Percentiles rank a stretch among this genome's conserved stretches.
phyloP scores from a whole-genome alignment of 306 rosid species.

The Lathyrus aphaca region DNA sequence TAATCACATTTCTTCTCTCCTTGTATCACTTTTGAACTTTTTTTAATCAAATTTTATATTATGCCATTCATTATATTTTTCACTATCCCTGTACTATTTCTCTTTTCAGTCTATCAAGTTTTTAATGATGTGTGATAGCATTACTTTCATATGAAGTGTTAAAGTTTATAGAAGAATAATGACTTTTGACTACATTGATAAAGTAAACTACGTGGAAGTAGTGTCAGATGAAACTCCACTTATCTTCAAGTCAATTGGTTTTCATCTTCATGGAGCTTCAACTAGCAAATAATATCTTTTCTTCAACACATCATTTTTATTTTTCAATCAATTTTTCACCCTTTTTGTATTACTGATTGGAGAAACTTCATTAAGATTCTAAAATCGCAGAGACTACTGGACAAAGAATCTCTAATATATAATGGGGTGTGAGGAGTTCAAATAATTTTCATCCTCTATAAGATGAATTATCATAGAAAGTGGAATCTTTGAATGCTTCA shows the following conservation, averaged over 20 bases:
- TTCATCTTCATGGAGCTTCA: slow-evolving; percentile 13
- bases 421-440: neutral
- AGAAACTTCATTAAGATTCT: slow-evolving; percentile 28
- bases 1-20: neutral
- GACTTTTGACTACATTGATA: neutral
- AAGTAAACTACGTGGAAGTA: slow-evolving; percentile 13
- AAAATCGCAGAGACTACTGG: neutral
- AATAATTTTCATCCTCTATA: neutral
- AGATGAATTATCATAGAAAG: slow-evolving; percentile 27
- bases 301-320: neutral
- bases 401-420: slow-evolving; percentile 3
- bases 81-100: neutral
- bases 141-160: neutral
- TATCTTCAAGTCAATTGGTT: slow-evolving; percentile 27
- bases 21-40: neutral
- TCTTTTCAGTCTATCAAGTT: neutral
- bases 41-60: neutral
- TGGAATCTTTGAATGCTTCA: slow-evolving; percentile 36
- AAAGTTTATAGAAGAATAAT: slow-evolving; percentile 8
- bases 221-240: slow-evolving; percentile 33
- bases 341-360: neutral
- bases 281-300: neutral
- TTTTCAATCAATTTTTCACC: neutral
- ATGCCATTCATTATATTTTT: neutral
- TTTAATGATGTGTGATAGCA: neutral